Evolutionary conservation across 2,329 filamentous ascomycete genomes (phyloP), one percentile per base, ranked within the genome.

Genomic region (Chaetomium sp.): DNA sequence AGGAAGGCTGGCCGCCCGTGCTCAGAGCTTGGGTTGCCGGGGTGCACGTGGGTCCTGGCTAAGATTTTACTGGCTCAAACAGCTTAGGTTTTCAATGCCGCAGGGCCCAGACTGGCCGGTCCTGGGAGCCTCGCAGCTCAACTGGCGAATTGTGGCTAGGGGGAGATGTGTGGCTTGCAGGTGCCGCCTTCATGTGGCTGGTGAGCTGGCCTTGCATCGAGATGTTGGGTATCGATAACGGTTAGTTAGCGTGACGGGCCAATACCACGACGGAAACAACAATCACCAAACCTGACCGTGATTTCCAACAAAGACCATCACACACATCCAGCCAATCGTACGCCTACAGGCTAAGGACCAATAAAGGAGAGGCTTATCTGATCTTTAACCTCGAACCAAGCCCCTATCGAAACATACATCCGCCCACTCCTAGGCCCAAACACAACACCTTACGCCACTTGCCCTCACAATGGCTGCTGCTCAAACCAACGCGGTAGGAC

Each of bases 401-500:
- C 19, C 19, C 19, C 19, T 27, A 27, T 27, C 19, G 19, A 27
- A 27, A 27, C 19, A 27, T 27, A 27, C 19, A 12, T 19, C 4
- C 52, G 35, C 33, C 37, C 5, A 11, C 32, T n/a, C 33, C 19
- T 19, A 40, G 36, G 34, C 46, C n/a, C 38, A 40, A 43, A 36
- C 46, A n/a, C 46, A 55, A 46, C 41, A 41, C 32, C 5, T 27
- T 12, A 40, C 35, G 6, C 41, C 14, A 34, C 27, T 40, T 32
- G n/a, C 5, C n/a, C n/a, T 1, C 19, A 27, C 6, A 45, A 61
- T 35, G 38, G 65, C 65, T 63, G 64, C 62, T 19, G 43, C 62
- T 36, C 52, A 58, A 32, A 59, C 63, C 3, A 65, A 64, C 52
- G 62, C 61, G 36, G 64, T 66, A 61, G 33, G 57, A 34, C 19